These are phyloP conservation scores for Ceratobasidium sp. DNA, from an alignment of 1,284 basidiomycete genomes.

Conservation along the genomic window DNA sequence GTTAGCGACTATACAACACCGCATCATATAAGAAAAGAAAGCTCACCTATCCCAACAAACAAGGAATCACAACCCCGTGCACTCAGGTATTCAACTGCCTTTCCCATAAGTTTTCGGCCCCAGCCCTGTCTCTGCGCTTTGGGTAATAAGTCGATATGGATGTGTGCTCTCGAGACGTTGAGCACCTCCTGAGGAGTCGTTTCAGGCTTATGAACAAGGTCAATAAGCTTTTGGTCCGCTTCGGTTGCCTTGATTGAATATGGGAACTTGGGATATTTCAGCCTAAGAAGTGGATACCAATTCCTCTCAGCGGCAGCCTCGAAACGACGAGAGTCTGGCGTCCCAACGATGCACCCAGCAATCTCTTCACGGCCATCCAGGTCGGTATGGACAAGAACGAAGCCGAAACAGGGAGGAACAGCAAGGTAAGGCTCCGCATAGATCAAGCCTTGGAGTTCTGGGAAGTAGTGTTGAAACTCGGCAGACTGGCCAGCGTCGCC, in stretches of 20 bases:
- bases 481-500: conserved; percentile 74
- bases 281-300: conserved; percentile 69
- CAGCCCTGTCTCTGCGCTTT: conserved; percentile 69
- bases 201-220: conserved; percentile 51
- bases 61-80: conserved; percentile 23
- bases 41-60: conserved; percentile 30
- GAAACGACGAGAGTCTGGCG: conserved; percentile 68
- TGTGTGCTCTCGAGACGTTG: conserved; percentile 65
- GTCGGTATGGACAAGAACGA: conserved; percentile 61
- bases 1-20: no score
- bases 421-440: conserved; percentile 78
- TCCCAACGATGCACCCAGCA: conserved; percentile 71
- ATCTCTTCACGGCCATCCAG: conserved; percentile 51
- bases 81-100: conserved; percentile 62
- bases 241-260: conserved; percentile 28
- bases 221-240: conserved; percentile 58
- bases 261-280: conserved; percentile 59
- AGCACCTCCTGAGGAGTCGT: conserved; percentile 56
- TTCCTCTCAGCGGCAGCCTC: conserved; percentile 61
- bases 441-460: conserved; percentile 73
- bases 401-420: conserved; percentile 71
- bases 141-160: conserved; percentile 74
- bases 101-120: conserved; percentile 66
- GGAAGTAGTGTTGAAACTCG: conserved; percentile 66
- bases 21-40: neutral